phyloP scores from a whole-genome alignment of 1,284 basidiomycete species.

The Mixia osmundae region DNA sequence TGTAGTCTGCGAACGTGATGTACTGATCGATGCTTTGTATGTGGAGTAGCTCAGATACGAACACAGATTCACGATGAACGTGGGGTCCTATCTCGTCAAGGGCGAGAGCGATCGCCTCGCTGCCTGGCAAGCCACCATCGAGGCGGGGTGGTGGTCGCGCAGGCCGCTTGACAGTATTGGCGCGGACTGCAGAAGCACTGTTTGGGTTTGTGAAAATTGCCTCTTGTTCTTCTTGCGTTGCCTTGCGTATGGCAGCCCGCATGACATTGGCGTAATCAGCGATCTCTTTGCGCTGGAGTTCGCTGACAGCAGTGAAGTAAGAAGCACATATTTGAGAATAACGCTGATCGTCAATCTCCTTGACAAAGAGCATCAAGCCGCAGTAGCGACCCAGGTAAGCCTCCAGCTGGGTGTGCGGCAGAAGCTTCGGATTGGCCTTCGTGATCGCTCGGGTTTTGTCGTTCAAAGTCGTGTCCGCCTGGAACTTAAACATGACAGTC shows the following conservation, averaged over 20 bases:
- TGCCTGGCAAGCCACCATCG: constrained; percentile 30
- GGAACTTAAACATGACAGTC: constrained; percentile 67
- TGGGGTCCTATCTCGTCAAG: constrained; percentile 53
- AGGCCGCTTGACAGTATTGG: constrained; percentile 17
- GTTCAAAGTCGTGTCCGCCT: constrained; percentile 44
- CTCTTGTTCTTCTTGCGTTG: constrained; percentile 42
- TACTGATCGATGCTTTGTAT: constrained; percentile 48
- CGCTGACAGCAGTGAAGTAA: constrained; percentile 64
- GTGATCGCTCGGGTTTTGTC: constrained; percentile 22
- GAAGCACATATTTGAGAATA: constrained; percentile 68
- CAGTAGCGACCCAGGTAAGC: constrained; percentile 63
- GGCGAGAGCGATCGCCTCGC: constrained; percentile 52
- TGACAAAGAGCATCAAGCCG: constrained; percentile 74
- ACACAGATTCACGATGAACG: constrained; percentile 60
- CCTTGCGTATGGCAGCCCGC: constrained; percentile 38
- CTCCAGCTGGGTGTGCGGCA: constrained; percentile 48
- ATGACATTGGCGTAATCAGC: constrained; percentile 42
- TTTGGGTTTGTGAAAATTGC: constrained; percentile 24
- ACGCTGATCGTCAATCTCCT: constrained; percentile 70
- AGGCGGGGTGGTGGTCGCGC: constrained; percentile 15
- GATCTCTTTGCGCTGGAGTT: constrained; percentile 55
- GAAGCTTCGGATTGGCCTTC: constrained; percentile 23
- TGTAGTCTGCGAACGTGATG: constrained; percentile 86
- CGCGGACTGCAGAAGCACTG: constrained; percentile 21
- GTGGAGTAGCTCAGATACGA: constrained; percentile 76